Conservation (phyloP, 2,329 filamentous ascomycete species). For the Fusarium decemcellulare region DNA sequence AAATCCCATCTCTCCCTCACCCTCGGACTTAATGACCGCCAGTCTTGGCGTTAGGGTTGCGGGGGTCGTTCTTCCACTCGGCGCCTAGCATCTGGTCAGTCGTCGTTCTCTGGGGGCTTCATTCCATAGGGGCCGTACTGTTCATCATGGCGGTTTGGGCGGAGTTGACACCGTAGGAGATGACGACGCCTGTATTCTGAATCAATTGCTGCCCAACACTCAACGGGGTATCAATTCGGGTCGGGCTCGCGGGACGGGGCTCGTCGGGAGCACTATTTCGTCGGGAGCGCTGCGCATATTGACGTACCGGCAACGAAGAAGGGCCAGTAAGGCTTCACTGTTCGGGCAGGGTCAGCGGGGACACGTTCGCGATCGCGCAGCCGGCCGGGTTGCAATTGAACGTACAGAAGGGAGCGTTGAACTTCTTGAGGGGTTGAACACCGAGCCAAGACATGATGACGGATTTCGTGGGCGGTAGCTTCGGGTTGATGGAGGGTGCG, state of each 20-base stretch:
- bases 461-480: constrained; percentile 55
- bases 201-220: constrained; percentile 45
- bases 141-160: constrained; percentile 82
- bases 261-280: constrained; percentile 26
- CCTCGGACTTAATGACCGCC: constrained; percentile 59
- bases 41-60: constrained; percentile 78
- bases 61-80: constrained; percentile 97
- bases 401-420: constrained; percentile 83
- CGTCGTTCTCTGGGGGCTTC: constrained; percentile 22
- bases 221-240: constrained; percentile 40
- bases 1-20: constrained; percentile 39
- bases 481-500: constrained; percentile 52
- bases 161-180: constrained; percentile 93
- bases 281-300: constrained; percentile 37
- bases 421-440: constrained; percentile 79
- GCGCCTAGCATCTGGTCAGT: constrained; percentile 72
- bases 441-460: constrained; percentile 83
- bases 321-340: constrained; percentile 91
- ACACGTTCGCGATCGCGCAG: constrained; percentile 31
- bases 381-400: constrained; percentile 56
- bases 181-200: constrained; percentile 75
- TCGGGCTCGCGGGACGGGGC: constrained; percentile 14
- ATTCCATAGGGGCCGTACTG: constrained; percentile 66
- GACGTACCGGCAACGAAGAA: constrained; percentile 95
- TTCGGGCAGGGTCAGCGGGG: constrained; percentile 50